A percentile compares a stretch with the other conserved stretches of the same genome.
These are phyloP conservation scores for Artomyces pyxidatus DNA, from an alignment of 768 basidiomycete genomes.

Conservation along the genomic window DNA sequence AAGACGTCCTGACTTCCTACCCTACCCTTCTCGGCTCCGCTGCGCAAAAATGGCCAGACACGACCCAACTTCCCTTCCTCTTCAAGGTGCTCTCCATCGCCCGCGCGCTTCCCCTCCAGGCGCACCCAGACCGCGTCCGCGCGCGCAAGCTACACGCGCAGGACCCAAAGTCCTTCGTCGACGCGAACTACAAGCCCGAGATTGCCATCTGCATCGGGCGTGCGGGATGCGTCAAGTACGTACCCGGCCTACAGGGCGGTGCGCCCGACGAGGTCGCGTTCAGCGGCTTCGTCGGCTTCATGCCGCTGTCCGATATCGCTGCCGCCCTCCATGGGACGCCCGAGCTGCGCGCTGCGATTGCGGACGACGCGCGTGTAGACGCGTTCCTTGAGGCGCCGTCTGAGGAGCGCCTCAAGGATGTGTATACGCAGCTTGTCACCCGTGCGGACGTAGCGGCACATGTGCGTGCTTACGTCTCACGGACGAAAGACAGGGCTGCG, in stretches of 20 bases:
- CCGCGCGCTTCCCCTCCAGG: slow-evolving; percentile 45
- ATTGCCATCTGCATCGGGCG: slow-evolving; percentile 47
- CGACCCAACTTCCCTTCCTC: slow-evolving; percentile 43
- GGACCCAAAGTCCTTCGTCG: slow-evolving; percentile 34
- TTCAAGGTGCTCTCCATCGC: slow-evolving; percentile 47
- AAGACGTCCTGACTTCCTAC: slow-evolving; percentile 25
- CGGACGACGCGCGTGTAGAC: slow-evolving; percentile 24
- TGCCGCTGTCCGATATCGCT: slow-evolving; percentile 37
- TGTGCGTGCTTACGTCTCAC: slow-evolving; percentile 27
- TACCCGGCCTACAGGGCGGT: slow-evolving; percentile 11
- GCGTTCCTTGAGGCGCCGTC: slow-evolving; percentile 26
- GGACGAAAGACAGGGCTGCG: slow-evolving; percentile 7
- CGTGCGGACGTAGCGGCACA: slow-evolving; percentile 23
- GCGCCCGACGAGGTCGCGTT: slow-evolving; percentile 15
- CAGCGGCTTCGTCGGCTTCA: slow-evolving; percentile 46
- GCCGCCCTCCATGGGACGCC: slow-evolving; percentile 33
- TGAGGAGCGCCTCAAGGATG: slow-evolving; percentile 25
- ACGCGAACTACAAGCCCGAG: slow-evolving; percentile 53
- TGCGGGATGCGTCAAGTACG: slow-evolving; percentile 15
- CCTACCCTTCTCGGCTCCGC: slow-evolving; percentile 37
- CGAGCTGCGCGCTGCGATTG: slow-evolving; percentile 35
- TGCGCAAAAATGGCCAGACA: slow-evolving; percentile 49
- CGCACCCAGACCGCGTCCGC: slow-evolving; percentile 45
- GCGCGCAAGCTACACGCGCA: slow-evolving; percentile 35
- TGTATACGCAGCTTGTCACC: slow-evolving; percentile 37